Conservation (phyloP, 2,329 filamentous ascomycete genomes). For the Fusarium piperis region DNA sequence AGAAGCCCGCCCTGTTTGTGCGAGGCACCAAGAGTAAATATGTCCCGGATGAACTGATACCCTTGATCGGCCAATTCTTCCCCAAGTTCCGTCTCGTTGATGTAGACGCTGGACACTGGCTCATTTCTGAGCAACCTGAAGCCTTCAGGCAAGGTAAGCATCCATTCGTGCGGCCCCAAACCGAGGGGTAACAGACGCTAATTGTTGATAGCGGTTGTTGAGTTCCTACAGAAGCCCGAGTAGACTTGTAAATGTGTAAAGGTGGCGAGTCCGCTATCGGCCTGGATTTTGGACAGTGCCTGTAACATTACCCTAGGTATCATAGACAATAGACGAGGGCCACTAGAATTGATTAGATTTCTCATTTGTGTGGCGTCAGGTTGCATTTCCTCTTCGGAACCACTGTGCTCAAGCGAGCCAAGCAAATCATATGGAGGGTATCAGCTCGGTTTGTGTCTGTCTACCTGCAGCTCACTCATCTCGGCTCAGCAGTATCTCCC, state of each 20-base stretch:
- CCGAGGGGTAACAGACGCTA: background rate
- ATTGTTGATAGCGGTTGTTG: constrained; percentile 63
- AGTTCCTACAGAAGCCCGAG: constrained; percentile 66
- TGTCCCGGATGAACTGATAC: constrained; percentile 81
- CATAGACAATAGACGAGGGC: constrained; percentile 4
- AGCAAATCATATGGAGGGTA: constrained; percentile 9
- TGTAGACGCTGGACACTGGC: constrained; percentile 85
- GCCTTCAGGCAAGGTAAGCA: constrained; percentile 76
- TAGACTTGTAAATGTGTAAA: constrained; percentile 34
- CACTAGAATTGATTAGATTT: constrained; percentile 7
- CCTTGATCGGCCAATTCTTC: constrained; percentile 84
- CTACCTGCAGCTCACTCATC: constrained; percentile 30
- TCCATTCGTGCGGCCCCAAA: background rate
- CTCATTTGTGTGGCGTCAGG: background rate
- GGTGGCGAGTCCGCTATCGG: constrained; percentile 13
- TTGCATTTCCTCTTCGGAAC: background rate
- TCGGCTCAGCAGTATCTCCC: constrained; percentile 8
- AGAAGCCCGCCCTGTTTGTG: constrained; percentile 83
- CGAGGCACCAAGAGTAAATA: constrained; percentile 81
- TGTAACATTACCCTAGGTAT: constrained; percentile 8
- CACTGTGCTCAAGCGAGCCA: background rate
- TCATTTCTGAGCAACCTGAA: constrained; percentile 88
- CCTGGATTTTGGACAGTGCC: constrained; percentile 7
- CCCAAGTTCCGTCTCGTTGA: constrained; percentile 78
- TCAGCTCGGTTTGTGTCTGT: constrained; percentile 25